phyloP scores from a whole-genome alignment of 306 rosid species.

The Hippophae rhamnoides region DNA sequence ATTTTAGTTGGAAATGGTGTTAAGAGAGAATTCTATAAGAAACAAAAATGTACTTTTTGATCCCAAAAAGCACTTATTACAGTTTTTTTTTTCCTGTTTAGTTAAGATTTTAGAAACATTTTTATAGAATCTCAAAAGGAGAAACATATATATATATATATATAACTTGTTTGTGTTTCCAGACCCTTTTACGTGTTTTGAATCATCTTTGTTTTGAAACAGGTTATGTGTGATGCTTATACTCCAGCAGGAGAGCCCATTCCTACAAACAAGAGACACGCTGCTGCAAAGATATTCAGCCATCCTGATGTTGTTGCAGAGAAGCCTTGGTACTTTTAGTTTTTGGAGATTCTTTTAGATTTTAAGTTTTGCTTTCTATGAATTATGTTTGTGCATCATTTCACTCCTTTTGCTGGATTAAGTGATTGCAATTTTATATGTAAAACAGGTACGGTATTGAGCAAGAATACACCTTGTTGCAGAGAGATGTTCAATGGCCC shows the following conservation, averaged over 20 bases:
- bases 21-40: too few species aligned
- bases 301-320: constrained; percentile 55
- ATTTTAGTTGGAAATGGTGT: too few species aligned
- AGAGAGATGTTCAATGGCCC: constrained; percentile 72
- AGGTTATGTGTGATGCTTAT: constrained; percentile 69
- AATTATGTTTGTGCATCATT: background rate
- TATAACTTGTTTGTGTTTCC: background rate
- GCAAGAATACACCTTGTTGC: constrained; percentile 90
- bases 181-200: background rate
- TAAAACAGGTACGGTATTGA: constrained; percentile 74
- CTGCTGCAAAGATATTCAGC: constrained; percentile 59
- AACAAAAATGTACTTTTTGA: too few species aligned
- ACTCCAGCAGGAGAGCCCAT: constrained; percentile 61
- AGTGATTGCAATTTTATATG: background rate
- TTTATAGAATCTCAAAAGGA: too few species aligned
- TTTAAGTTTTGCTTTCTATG: background rate
- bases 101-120: too few species aligned
- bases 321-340: constrained; percentile 40
- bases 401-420: too few species aligned
- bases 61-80: too few species aligned
- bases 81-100: too few species aligned
- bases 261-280: constrained; percentile 57
- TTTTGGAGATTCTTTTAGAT: background rate
- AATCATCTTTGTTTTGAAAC: constrained; percentile 2
- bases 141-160: too few species aligned